A percentile compares a stretch with the other conserved stretches of the same genome.
Conservation (phyloP, 306 rosid species). For the Vigna unguiculata region DNA sequence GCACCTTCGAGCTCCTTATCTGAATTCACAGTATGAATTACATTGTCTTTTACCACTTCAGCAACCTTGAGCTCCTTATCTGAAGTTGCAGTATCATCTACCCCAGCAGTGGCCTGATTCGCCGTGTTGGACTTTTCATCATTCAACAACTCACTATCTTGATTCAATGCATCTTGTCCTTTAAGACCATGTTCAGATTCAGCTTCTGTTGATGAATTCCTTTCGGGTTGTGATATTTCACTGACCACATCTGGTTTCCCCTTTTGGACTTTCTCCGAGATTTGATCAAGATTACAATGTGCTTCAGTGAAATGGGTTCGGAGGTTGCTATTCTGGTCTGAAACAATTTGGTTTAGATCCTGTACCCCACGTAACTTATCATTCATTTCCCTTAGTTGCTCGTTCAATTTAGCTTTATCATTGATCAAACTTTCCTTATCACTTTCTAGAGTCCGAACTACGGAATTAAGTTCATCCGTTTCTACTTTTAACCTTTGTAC, state of each 20-base stretch:
- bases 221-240: conserved; percentile 37
- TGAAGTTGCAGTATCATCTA: not conserved
- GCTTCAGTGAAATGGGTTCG: conserved; percentile 74
- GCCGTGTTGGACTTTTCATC: conserved; percentile 40
- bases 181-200: conserved; percentile 31
- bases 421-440: conserved; percentile 58
- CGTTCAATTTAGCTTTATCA: conserved; percentile 53
- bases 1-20: too few species aligned
- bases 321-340: conserved; percentile 62
- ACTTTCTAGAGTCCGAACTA: conserved; percentile 60
- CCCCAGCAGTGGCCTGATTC: conserved; percentile 2
- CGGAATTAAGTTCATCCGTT: conserved; percentile 63
- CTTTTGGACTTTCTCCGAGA: conserved; percentile 58
- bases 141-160: conserved; percentile 32
- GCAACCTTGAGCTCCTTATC: conserved; percentile 10
- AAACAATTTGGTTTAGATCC: conserved; percentile 57
- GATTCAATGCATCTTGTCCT: conserved; percentile 38
- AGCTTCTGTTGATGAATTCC: conserved; percentile 38
- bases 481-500: conserved; percentile 61
- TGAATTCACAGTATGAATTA: not conserved
- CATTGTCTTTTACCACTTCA: not conserved
- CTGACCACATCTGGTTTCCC: conserved; percentile 52
- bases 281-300: conserved; percentile 60
- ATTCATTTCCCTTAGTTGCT: conserved; percentile 65
- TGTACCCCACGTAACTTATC: conserved; percentile 53